These are phyloP conservation scores for Venturia nashicola DNA, from an alignment of 2,329 filamentous ascomycete species.

Conservation along the genomic window DNA sequence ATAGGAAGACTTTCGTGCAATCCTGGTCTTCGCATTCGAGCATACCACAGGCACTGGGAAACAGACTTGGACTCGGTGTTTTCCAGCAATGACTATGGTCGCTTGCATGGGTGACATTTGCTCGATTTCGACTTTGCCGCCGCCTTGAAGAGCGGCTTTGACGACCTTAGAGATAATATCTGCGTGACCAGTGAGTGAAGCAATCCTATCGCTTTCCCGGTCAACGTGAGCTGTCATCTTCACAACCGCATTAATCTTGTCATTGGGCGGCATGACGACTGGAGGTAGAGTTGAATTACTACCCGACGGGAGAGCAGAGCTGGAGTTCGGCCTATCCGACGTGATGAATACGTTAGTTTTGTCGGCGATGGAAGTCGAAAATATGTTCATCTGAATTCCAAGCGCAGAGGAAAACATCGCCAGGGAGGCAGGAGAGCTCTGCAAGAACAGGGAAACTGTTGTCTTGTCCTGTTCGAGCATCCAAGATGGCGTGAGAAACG, in stretches of 20 bases:
- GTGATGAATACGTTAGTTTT: constrained; percentile 17
- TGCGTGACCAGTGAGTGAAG: constrained; percentile 6
- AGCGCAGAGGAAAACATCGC: neutral
- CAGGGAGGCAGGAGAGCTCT: neutral
- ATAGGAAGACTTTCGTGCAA: constrained; percentile 21
- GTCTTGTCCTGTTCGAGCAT: neutral
- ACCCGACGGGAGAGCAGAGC: constrained; percentile 10
- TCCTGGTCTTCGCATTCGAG: constrained; percentile 14
- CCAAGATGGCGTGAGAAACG: neutral
- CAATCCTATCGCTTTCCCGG: neutral
- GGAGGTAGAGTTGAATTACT: neutral
- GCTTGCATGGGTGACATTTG: constrained; percentile 12
- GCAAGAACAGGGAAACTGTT: neutral
- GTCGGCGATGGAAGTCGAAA: constrained; percentile 13
- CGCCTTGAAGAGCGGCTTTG: neutral
- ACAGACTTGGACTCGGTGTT: neutral
- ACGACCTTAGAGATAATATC: constrained; percentile 2
- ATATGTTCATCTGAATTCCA: constrained; percentile 10
- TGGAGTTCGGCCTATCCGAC: constrained; percentile 17
- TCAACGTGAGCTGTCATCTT: neutral
- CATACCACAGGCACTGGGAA: constrained; percentile 17
- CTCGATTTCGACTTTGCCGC: neutral
- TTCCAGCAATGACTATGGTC: constrained; percentile 6
- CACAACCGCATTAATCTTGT: neutral
- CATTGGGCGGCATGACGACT: neutral